Conservation (phyloP, 139 green algal genomes). For the Desmodesmus armatus region DNA sequence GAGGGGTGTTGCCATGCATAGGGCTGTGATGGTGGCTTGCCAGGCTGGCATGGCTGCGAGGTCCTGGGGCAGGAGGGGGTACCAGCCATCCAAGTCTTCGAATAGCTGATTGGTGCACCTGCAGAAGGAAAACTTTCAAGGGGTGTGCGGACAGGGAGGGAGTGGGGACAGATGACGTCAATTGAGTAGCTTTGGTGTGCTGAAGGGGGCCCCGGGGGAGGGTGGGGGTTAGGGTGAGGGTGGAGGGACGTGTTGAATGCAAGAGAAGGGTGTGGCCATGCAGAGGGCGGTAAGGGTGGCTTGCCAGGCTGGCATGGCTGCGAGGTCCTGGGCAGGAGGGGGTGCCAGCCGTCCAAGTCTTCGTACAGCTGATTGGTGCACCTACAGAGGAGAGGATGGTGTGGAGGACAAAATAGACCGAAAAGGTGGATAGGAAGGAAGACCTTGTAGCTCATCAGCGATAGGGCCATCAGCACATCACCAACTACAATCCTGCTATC, state of each 20-base stretch:
- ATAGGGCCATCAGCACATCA: slow-evolving; percentile 56
- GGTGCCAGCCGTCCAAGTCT: slow-evolving; percentile 57
- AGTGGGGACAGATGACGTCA: no score
- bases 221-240: no score
- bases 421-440: no score
- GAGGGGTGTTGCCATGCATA: slow-evolving; percentile 51
- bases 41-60: slow-evolving; percentile 7
- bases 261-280: slow-evolving; percentile 50
- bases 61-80: slow-evolving; percentile 32
- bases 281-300: slow-evolving; percentile 21
- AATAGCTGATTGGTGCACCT: slow-evolving; percentile 51
- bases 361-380: slow-evolving; percentile 50
- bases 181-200: no score
- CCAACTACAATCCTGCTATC: no score
- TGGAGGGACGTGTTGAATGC: no score
- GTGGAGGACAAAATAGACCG: no score
- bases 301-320: not conserved
- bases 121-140: not conserved
- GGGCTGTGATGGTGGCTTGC: not conserved
- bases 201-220: no score
- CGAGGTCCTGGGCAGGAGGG: slow-evolving; percentile 22
- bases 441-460: slow-evolving; percentile 26
- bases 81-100: slow-evolving; percentile 55
- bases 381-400: not conserved
- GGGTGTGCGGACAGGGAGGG: no score